Percentiles rank a stretch among this genome's conserved stretches.
phyloP scores from a whole-genome alignment of 345 rosid genomes.

The Alliaria petiolata region DNA sequence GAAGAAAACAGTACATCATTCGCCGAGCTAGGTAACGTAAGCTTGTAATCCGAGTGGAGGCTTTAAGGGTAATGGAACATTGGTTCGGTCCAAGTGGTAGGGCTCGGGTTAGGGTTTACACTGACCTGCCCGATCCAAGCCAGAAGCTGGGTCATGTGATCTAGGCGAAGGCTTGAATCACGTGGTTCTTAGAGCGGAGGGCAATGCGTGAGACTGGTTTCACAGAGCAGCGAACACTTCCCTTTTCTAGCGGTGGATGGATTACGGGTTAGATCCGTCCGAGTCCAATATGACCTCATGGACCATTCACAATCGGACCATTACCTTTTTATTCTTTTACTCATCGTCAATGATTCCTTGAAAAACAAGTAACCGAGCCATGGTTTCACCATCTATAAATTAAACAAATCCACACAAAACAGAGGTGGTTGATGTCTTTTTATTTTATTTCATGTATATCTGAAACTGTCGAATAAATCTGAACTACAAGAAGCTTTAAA shows the following conservation, averaged over 20 bases:
- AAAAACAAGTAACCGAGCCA: too few species aligned
- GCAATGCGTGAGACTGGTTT: neutral
- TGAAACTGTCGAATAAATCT: too few species aligned
- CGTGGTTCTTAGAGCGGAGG: neutral
- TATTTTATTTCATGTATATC: too few species aligned
- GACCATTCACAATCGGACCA: neutral
- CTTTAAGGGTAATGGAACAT: neutral
- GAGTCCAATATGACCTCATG: neutral
- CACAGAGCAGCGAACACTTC: conserved; percentile 8
- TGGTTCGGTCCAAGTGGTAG: neutral
- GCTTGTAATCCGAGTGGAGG: conserved; percentile 13
- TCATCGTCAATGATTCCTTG: too few species aligned
- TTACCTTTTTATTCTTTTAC: too few species aligned
- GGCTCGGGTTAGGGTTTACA: neutral
- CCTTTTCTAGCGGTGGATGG: neutral
- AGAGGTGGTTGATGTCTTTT: too few species aligned
- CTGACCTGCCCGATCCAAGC: too few species aligned
- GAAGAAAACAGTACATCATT: neutral
- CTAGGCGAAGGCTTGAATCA: neutral
- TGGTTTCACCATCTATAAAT: too few species aligned
- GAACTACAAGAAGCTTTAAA: too few species aligned
- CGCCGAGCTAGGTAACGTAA: neutral
- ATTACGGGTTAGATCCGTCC: neutral
- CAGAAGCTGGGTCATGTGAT: neutral
- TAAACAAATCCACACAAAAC: too few species aligned